phyloP scores from a whole-genome alignment of 768 basidiomycete genomes.

The Leccinum uliginosum region DNA sequence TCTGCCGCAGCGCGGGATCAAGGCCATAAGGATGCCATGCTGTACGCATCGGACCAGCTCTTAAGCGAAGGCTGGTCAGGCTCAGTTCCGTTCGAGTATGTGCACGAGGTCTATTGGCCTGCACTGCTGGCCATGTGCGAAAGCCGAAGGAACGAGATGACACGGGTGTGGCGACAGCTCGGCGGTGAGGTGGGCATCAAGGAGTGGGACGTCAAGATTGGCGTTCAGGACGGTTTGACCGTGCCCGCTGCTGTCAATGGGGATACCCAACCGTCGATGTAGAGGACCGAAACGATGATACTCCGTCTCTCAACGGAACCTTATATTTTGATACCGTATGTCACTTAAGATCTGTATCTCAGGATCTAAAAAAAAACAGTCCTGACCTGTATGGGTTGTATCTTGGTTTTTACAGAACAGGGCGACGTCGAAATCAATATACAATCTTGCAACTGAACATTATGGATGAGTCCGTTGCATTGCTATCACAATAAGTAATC shows the following conservation, averaged over 20 bases:
- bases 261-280: neutral
- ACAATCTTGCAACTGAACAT: too few species aligned
- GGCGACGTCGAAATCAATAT: too few species aligned
- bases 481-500: too few species aligned
- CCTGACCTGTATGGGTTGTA: neutral
- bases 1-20: conserved; percentile 18
- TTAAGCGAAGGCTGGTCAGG: conserved; percentile 75
- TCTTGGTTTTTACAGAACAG: neutral
- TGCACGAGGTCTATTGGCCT: conserved; percentile 74
- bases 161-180: conserved; percentile 68
- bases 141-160: conserved; percentile 45
- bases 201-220: conserved; percentile 65
- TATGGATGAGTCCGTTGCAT: too few species aligned
- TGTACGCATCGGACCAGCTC: conserved; percentile 68
- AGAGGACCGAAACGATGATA: neutral
- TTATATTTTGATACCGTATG: neutral
- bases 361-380: neutral
- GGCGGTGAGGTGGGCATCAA: conserved; percentile 70
- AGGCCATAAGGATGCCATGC: conserved; percentile 14
- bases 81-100: conserved; percentile 59
- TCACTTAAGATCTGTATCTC: too few species aligned
- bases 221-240: conserved; percentile 15
- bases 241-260: neutral
- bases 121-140: conserved; percentile 53
- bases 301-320: neutral